Evolutionary conservation across 2,329 filamentous ascomycete species (phyloP), one percentile per base, ranked within the genome.

Genomic region (Cercospora janseana): DNA sequence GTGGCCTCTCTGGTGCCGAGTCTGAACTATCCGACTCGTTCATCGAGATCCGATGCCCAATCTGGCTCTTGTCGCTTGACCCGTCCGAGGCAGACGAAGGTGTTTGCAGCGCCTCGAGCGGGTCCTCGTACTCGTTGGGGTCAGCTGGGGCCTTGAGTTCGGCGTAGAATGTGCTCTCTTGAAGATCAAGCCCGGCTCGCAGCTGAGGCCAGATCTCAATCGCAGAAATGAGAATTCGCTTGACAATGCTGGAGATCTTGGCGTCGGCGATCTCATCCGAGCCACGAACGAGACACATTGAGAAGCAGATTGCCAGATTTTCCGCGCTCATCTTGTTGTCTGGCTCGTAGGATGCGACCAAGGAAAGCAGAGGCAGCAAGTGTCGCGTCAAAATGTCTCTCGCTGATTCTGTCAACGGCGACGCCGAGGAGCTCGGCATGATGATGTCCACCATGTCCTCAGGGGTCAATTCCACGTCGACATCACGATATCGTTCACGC

Each of bases 241-340:
- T 69, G n/a, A 79, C 67, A 12, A 78, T 73, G 1, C 70, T 72
- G 3, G 76, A 76, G 62, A 79, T 73, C 57, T 76, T 79, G 0
- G 74, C 75, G 54, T 81, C 78, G 52, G 78, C 75, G 29, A 79
- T 65, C 56, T 79, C 76, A 60, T 81, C 75, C 3, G 75, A 72
- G 0, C 77, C 77, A 54, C 73, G 72, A 9, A 80, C 60, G 3
- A 81, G 63, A 29, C 74, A 72, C 28, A 78, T 77, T 2, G 75
- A 75, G 59, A 80, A 75, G 58, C 76, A 79, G 5, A 80, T 76
- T 10, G 76, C 74, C 27, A 81, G 59, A 41, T 80, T 80, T 38
- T 74, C 73, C 0, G 77, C 62, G 3, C 68, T 75, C 78, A 81
- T 81, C 57, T 78, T 79, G 65, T 80, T 81, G 40, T 70, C 55